These are phyloP conservation scores for Leccinum laetum DNA, from an alignment of 1,284 basidiomycete genomes.

Conservation along the genomic window DNA sequence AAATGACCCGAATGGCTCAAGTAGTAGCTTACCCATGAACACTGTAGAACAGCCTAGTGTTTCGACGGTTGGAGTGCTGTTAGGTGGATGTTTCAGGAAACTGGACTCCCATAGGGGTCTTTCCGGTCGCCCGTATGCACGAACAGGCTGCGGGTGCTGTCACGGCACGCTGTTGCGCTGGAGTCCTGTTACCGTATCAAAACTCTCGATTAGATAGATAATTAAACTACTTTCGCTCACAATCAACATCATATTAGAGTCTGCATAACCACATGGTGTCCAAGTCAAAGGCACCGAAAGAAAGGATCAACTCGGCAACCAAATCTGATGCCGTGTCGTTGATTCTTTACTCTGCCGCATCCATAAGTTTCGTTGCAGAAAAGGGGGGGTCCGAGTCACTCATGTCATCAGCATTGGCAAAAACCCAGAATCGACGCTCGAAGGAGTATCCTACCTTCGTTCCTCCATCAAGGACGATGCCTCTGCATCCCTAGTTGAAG, in stretches of 20 bases:
- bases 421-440: not conserved
- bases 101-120: no score
- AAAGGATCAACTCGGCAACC: not conserved
- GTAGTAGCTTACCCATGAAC: not conserved
- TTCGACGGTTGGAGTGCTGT: no score
- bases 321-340: not conserved
- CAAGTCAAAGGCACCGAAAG: not conserved
- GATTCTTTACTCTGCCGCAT: not conserved
- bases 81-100: no score
- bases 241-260: no score
- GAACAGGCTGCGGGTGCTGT: not conserved
- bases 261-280: no score
- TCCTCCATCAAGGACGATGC: constrained; percentile 14
- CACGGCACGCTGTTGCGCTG: no score
- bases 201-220: no score
- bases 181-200: no score
- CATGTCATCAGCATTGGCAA: constrained; percentile 17
- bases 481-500: constrained; percentile 7
- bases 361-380: constrained; percentile 5
- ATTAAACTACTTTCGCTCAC: not conserved
- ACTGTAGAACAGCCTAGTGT: not conserved
- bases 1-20: no score
- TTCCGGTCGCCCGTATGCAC: no score
- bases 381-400: constrained; percentile 11
- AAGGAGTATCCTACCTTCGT: constrained; percentile 12